phyloP scores from a whole-genome alignment of 306 rosid genomes.

The Dryas alaskensis region DNA sequence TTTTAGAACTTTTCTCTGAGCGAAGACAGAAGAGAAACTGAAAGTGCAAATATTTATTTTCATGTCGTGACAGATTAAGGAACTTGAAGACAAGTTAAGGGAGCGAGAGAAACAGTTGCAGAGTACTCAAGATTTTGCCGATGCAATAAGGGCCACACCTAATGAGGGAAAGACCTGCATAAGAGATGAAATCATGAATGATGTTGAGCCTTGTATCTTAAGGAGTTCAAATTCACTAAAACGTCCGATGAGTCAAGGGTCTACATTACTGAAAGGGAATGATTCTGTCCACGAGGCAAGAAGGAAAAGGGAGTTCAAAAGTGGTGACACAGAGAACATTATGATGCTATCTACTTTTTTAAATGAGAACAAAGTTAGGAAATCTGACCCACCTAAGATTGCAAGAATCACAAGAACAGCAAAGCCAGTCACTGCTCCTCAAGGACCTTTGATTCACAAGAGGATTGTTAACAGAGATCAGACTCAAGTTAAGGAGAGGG shows the following conservation, averaged over 20 bases:
- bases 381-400: slow-evolving; percentile 76
- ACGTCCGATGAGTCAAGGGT: slow-evolving; percentile 48
- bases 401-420: slow-evolving; percentile 49
- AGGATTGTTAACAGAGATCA: slow-evolving; percentile 49
- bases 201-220: slow-evolving; percentile 51
- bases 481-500: slow-evolving; percentile 62
- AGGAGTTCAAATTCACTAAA: slow-evolving; percentile 51
- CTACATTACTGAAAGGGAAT: slow-evolving; percentile 40
- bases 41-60: slow-evolving; percentile 17
- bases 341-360: slow-evolving; percentile 30
- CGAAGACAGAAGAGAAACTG: not conserved
- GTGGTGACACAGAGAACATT: slow-evolving; percentile 64
- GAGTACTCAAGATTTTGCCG: slow-evolving; percentile 37
- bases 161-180: slow-evolving; percentile 30
- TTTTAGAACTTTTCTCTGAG: not conserved
- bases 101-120: slow-evolving; percentile 53
- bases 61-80: slow-evolving; percentile 55
- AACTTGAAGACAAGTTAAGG: slow-evolving; percentile 58
- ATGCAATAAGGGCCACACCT: slow-evolving; percentile 54
- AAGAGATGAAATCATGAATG: slow-evolving; percentile 45
- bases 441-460: slow-evolving; percentile 61
- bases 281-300: slow-evolving; percentile 53
- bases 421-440: slow-evolving; percentile 46
- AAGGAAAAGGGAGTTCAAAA: slow-evolving; percentile 58
- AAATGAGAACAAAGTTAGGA: slow-evolving; percentile 48